Percentiles rank a stretch among this genome's conserved stretches.
phyloP scores from a whole-genome alignment of 1,284 basidiomycete genomes.

The Pisolithus thermaeus region DNA sequence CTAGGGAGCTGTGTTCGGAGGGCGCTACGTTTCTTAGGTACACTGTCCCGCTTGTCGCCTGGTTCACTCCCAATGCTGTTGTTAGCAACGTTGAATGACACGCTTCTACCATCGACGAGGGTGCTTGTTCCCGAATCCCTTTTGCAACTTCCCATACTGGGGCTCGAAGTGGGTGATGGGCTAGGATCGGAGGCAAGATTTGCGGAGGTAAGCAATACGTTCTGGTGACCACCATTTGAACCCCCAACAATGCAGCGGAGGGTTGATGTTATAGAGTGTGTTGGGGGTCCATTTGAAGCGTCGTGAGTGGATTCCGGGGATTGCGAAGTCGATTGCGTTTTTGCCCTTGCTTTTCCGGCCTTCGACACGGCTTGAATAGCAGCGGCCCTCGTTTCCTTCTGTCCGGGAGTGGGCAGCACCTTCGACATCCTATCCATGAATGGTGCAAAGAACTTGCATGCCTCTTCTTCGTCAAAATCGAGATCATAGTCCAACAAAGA shows the following conservation, averaged over 20 bases:
- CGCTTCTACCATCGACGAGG: slow-evolving; percentile 58
- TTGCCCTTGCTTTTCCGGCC: slow-evolving; percentile 51
- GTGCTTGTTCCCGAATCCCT: slow-evolving; percentile 59
- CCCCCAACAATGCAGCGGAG: slow-evolving; percentile 53
- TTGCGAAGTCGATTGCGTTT: slow-evolving; percentile 32
- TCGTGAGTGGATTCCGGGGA: slow-evolving; percentile 38
- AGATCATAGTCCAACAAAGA: slow-evolving; percentile 87
- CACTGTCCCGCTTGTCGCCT: slow-evolving; percentile 35
- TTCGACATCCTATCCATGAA: slow-evolving; percentile 41
- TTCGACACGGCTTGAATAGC: slow-evolving; percentile 57
- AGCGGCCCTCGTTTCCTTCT: slow-evolving; percentile 42
- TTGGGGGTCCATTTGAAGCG: slow-evolving; percentile 20
- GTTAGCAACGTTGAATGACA: slow-evolving; percentile 52
- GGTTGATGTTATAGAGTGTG: slow-evolving; percentile 33
- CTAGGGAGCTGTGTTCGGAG: slow-evolving; percentile 38
- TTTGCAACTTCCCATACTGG: slow-evolving; percentile 40
- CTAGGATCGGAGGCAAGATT: slow-evolving; percentile 13
- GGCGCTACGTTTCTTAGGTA: slow-evolving; percentile 31
- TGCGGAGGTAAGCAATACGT: slow-evolving; percentile 15
- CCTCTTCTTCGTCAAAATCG: slow-evolving; percentile 77
- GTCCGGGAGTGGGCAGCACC: slow-evolving; percentile 22
- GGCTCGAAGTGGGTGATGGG: slow-evolving; percentile 34
- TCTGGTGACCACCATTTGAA: slow-evolving; percentile 38
- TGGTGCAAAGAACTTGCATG: slow-evolving; percentile 54
- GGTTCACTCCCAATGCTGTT: slow-evolving; percentile 46